A percentile compares a stretch with the other conserved stretches of the same genome.
phyloP scores from a whole-genome alignment of 345 rosid genomes.

The Syzygium aqueum region DNA sequence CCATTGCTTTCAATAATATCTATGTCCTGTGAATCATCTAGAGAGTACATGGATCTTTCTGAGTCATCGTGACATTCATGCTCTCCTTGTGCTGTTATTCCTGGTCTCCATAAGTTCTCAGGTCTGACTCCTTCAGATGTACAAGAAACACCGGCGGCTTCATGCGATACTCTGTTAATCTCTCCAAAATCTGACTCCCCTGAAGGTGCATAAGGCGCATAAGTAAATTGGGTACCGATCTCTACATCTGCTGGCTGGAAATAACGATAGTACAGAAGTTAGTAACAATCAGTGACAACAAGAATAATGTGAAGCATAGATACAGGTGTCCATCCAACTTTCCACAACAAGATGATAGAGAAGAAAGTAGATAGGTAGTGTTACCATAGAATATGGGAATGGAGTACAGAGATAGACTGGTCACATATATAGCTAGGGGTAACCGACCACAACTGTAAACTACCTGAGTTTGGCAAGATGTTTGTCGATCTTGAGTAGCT shows the following conservation, averaged over 20 bases:
- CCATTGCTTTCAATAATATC: slow-evolving; percentile 35
- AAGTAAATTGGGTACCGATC: slow-evolving; percentile 35
- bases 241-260: slow-evolving; percentile 46
- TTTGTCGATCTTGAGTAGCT: background rate
- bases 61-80: slow-evolving; percentile 11
- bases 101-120: slow-evolving; percentile 49
- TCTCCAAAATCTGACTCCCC: slow-evolving; percentile 45
- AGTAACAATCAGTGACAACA: background rate
- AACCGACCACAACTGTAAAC: background rate
- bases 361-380: background rate
- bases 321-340: background rate
- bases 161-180: slow-evolving; percentile 25
- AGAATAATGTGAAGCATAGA: background rate
- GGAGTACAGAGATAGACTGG: background rate
- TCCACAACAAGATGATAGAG: background rate
- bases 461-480: background rate
- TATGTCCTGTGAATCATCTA: slow-evolving; percentile 55
- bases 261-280: background rate
- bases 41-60: slow-evolving; percentile 26
- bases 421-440: background rate
- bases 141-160: slow-evolving; percentile 14
- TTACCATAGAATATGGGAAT: background rate
- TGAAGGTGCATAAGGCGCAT: slow-evolving; percentile 38
- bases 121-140: slow-evolving; percentile 28
- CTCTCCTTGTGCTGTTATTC: slow-evolving; percentile 29